Percentiles rank a stretch among this genome's conserved stretches.
Evolutionary conservation across 169 alveolate genomes (phyloP).

Genomic region (Eimeria maxima): DNA sequence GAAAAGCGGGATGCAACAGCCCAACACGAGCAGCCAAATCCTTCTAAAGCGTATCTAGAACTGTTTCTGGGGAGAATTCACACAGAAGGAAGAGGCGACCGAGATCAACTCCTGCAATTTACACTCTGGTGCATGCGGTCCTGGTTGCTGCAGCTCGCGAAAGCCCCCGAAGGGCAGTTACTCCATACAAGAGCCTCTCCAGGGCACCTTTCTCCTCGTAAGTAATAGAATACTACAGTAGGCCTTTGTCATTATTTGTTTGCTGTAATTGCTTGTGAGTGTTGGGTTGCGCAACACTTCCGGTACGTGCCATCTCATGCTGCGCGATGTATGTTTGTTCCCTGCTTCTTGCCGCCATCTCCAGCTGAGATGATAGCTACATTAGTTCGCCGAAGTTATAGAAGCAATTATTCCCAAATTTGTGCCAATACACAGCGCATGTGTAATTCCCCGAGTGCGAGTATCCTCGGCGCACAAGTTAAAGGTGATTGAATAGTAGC

Average conservation of each 20-base stretch:
- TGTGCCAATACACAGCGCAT: background rate
- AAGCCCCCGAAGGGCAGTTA: background rate
- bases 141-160: background rate
- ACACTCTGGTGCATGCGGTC: slow-evolving; percentile 3
- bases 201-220: background rate
- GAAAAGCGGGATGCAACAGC: background rate
- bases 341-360: background rate
- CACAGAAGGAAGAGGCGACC: background rate
- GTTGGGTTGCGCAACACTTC: background rate
- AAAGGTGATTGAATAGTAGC: background rate
- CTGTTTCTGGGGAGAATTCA: background rate
- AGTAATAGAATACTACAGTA: background rate
- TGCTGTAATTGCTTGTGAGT: background rate
- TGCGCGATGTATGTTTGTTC: background rate
- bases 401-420: background rate
- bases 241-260: background rate
- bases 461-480: background rate
- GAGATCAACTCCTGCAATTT: background rate
- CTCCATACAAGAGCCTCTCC: background rate
- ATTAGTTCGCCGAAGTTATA: background rate
- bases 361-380: background rate
- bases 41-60: background rate
- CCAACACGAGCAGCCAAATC: background rate
- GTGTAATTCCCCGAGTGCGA: background rate
- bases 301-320: background rate